Conservation (phyloP, 202 grass and related monocot genomes). For the Sporobolus alterniflorus region DNA sequence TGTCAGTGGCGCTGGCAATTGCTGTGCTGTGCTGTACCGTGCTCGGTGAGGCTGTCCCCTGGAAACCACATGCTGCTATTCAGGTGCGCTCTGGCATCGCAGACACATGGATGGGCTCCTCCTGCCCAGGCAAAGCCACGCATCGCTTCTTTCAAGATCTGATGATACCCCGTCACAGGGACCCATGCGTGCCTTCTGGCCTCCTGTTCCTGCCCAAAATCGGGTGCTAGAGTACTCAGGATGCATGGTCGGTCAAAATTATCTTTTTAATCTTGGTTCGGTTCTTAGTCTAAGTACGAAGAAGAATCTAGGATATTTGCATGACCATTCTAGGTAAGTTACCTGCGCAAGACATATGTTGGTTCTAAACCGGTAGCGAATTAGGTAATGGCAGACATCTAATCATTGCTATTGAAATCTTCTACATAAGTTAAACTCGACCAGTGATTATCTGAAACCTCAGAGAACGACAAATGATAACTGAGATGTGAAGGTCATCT, state of each 20-base stretch:
- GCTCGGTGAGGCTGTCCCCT: conserved; percentile 27
- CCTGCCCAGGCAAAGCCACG: conserved; percentile 52
- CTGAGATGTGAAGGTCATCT: too few species aligned
- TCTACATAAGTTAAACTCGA: too few species aligned
- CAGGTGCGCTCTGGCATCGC: conserved; percentile 47
- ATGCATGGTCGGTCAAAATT: conserved; percentile 18
- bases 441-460: too few species aligned
- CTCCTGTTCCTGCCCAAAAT: conserved; percentile 29
- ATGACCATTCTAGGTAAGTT: not conserved
- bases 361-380: too few species aligned
- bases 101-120: conserved; percentile 65
- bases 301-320: conserved; percentile 4
- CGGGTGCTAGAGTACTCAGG: conserved; percentile 13
- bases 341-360: not conserved
- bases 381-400: too few species aligned
- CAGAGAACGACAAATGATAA: too few species aligned
- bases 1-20: conserved; percentile 25
- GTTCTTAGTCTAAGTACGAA: not conserved
- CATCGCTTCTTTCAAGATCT: conserved; percentile 54
- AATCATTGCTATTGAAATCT: too few species aligned
- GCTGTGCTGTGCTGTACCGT: not conserved
- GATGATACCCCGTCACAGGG: not conserved
- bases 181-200: conserved; percentile 17
- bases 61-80: conserved; percentile 39
- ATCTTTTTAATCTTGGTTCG: not conserved